These are phyloP conservation scores for Coemansia sp. DNA, from an alignment of 192 early-diverging fungal species.

Conservation along the genomic window DNA sequence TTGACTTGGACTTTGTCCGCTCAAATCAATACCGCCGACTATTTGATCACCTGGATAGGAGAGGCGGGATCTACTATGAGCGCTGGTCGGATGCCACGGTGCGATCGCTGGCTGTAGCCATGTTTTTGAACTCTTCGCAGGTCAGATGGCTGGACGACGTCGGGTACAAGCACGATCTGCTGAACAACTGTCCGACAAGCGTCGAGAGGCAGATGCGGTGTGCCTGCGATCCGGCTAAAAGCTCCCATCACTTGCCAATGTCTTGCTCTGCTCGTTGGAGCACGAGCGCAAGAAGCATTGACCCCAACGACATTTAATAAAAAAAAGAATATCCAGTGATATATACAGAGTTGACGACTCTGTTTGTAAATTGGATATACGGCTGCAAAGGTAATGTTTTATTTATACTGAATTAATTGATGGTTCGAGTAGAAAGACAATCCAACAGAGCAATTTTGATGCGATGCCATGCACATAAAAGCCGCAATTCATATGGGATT, in stretches of 20 bases:
- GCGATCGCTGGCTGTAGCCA: slow-evolving; percentile 58
- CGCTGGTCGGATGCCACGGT: slow-evolving; percentile 55
- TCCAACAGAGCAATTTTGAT: too few relatives aligned
- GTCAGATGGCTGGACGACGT: slow-evolving; percentile 62
- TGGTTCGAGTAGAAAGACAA: too few relatives aligned
- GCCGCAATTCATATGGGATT: too few relatives aligned
- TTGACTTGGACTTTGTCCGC: slow-evolving; percentile 62
- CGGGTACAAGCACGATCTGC: slow-evolving; percentile 58
- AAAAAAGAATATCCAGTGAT: too few relatives aligned
- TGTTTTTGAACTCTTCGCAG: slow-evolving; percentile 51
- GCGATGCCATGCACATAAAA: too few relatives aligned
- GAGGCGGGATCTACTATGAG: slow-evolving; percentile 54
- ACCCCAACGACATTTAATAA: neutral
- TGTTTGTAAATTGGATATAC: neutral
- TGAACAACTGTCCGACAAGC: slow-evolving; percentile 62
- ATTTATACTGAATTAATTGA: too few relatives aligned
- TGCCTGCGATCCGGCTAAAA: slow-evolving; percentile 30
- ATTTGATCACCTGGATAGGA: slow-evolving; percentile 55
- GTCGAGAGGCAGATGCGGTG: slow-evolving; percentile 23
- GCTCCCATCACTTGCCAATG: slow-evolving; percentile 30
- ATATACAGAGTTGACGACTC: neutral
- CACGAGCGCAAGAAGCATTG: neutral
- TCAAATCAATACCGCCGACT: slow-evolving; percentile 52
- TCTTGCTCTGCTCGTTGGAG: slow-evolving; percentile 32
- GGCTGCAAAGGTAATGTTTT: too few relatives aligned